Conservation (phyloP, 495 filamentous ascomycete species). For the Podospora comata region DNA sequence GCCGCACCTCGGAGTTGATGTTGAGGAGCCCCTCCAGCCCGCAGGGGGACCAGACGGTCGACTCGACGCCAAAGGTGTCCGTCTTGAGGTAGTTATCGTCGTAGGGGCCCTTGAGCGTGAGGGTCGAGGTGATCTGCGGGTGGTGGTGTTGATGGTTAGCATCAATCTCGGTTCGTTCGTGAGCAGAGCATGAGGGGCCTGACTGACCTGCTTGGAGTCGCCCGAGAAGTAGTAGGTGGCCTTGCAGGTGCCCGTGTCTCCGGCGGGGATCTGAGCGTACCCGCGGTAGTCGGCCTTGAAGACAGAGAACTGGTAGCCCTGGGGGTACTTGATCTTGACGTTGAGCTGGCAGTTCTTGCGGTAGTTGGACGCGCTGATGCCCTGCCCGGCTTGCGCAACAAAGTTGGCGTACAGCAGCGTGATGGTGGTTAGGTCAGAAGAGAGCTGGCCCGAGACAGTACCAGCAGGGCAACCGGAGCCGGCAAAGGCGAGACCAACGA, state of each 20-base stretch:
- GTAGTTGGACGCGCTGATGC: constrained; percentile 36
- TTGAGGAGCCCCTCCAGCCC: constrained; percentile 39
- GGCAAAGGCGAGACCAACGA: constrained; percentile 44
- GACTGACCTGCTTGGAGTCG: constrained; percentile 27
- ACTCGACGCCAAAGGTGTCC: constrained; percentile 38
- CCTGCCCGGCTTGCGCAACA: constrained; percentile 44
- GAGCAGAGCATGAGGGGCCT: neutral
- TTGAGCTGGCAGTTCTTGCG: constrained; percentile 54
- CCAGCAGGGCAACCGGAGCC: constrained; percentile 51
- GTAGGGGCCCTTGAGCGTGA: constrained; percentile 37
- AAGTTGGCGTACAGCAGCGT: constrained; percentile 48
- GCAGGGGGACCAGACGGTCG: constrained; percentile 45
- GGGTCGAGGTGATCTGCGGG: constrained; percentile 32
- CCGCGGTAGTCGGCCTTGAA: constrained; percentile 52
- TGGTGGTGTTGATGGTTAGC: neutral
- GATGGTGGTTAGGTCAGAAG: constrained; percentile 44
- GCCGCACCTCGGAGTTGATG: constrained; percentile 44
- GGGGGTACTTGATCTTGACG: constrained; percentile 48
- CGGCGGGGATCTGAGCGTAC: constrained; percentile 42
- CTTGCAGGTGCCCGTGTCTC: constrained; percentile 46
- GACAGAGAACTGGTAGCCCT: constrained; percentile 52
- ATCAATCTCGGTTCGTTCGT: neutral
- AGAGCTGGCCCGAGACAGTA: constrained; percentile 40
- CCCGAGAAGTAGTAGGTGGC: constrained; percentile 54
- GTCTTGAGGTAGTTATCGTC: constrained; percentile 39